Evolutionary conservation across 225 moss, liverwort and hornwort species (phyloP).

Genomic region (Sphagnum contortum): DNA sequence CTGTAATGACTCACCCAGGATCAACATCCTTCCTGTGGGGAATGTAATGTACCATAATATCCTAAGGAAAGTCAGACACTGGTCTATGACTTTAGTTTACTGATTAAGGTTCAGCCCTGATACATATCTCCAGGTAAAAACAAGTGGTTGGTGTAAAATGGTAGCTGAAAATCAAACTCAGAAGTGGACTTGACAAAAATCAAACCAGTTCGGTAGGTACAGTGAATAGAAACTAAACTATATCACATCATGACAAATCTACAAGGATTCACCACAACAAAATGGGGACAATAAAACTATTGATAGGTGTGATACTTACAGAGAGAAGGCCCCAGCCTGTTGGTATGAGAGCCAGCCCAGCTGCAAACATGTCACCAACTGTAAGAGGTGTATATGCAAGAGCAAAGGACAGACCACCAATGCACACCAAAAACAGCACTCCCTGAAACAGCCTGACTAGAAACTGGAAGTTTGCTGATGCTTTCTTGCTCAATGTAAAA

Average conservation of each 20-base stretch:
- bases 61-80: not conserved
- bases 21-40: not conserved
- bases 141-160: no score
- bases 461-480: slow-evolving; percentile 51
- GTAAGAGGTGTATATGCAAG: slow-evolving; percentile 40
- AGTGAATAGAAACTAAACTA: not conserved
- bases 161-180: no score
- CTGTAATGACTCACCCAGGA: no score
- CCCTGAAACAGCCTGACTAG: slow-evolving; percentile 48
- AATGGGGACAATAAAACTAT: not conserved
- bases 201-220: not conserved
- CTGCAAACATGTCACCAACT: slow-evolving; percentile 50
- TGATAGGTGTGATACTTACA: slow-evolving; percentile 17
- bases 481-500: slow-evolving; percentile 57
- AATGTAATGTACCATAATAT: not conserved
- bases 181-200: not conserved
- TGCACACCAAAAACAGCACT: slow-evolving; percentile 36
- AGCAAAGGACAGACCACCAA: slow-evolving; percentile 43
- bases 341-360: slow-evolving; percentile 43
- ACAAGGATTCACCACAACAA: not conserved
- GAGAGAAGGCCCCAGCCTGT: slow-evolving; percentile 63
- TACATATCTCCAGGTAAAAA: no score
- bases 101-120: no score
- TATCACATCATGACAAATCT: not conserved
- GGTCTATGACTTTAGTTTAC: no score